Percentiles rank a stretch among this genome's conserved stretches.
phyloP scores from a whole-genome alignment of 805 yeast genomes.

The Wickerhamomyces silvicola region DNA sequence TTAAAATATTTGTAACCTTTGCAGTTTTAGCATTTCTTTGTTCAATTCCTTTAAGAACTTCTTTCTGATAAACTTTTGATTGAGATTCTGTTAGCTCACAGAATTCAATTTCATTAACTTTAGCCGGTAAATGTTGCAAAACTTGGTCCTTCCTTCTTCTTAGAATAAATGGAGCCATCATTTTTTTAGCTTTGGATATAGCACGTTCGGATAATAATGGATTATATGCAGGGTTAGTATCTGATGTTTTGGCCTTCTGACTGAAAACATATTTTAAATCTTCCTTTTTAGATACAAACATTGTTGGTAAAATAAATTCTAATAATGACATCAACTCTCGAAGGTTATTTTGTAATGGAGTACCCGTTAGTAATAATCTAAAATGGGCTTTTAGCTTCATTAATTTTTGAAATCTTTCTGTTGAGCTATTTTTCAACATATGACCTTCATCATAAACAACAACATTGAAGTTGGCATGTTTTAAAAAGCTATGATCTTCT shows the following conservation, averaged over 20 bases:
- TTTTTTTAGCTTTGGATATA: constrained; percentile 84
- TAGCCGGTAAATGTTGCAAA: constrained; percentile 78
- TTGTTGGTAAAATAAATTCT: constrained; percentile 82
- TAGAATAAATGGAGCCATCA: constrained; percentile 97
- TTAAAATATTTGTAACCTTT: constrained; percentile 63
- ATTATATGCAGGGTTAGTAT: constrained; percentile 45
- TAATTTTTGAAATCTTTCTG: constrained; percentile 81
- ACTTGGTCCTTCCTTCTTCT: constrained; percentile 92
- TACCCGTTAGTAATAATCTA: constrained; percentile 86
- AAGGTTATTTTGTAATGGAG: constrained; percentile 92
- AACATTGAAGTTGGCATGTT: constrained; percentile 70
- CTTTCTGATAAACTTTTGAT: constrained; percentile 50
- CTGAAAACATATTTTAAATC: constrained; percentile 79
- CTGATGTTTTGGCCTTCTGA: constrained; percentile 73
- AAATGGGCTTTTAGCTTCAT: constrained; percentile 83
- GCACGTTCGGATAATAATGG: constrained; percentile 89
- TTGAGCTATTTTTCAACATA: constrained; percentile 81
- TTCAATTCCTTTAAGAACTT: constrained; percentile 38
- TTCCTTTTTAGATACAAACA: constrained; percentile 76
- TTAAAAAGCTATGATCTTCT: constrained; percentile 73
- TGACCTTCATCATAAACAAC: constrained; percentile 98
- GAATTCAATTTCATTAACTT: constrained; percentile 53
- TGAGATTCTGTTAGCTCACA: constrained; percentile 61
- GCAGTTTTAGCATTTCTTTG: constrained; percentile 21
- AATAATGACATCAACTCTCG: constrained; percentile 84